A percentile compares a stretch with the other conserved stretches of the same genome.
Conservation (phyloP, 768 basidiomycete species). For the Polyporus arcularius region DNA sequence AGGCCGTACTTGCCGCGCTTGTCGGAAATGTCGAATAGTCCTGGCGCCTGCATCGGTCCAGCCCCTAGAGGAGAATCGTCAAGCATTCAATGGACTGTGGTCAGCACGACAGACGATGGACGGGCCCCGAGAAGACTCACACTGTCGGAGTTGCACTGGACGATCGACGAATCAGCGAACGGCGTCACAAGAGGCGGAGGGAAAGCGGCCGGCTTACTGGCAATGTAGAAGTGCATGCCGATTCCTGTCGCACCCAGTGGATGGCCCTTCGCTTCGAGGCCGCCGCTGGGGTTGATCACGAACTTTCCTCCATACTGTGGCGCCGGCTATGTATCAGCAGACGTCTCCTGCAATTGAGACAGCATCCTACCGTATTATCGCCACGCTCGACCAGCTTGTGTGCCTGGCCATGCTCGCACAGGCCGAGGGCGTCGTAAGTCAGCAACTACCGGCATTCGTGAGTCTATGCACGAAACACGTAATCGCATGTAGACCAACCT, state of each 20-base stretch:
- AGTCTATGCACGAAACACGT: not conserved
- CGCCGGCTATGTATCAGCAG: not conserved
- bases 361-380: constrained; percentile 69
- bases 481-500: constrained; percentile 43
- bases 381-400: constrained; percentile 72
- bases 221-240: constrained; percentile 87
- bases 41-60: constrained; percentile 80
- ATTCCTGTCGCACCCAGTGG: constrained; percentile 82
- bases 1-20: constrained; percentile 77
- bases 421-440: constrained; percentile 78
- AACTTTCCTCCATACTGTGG: constrained; percentile 79
- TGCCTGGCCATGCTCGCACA: constrained; percentile 66
- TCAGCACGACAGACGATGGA: not conserved
- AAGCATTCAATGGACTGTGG: not conserved
- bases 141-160: constrained; percentile 74
- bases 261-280: constrained; percentile 87
- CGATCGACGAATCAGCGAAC: constrained; percentile 4
- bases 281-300: constrained; percentile 83
- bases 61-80: constrained; percentile 52
- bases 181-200: not conserved
- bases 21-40: constrained; percentile 62
- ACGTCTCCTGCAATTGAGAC: not conserved
- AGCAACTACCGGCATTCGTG: constrained; percentile 52
- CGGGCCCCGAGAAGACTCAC: constrained; percentile 34
- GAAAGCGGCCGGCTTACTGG: constrained; percentile 49